Evolutionary conservation across 441 rosid species (phyloP).

Genomic region (Dalechampia spathulata): DNA sequence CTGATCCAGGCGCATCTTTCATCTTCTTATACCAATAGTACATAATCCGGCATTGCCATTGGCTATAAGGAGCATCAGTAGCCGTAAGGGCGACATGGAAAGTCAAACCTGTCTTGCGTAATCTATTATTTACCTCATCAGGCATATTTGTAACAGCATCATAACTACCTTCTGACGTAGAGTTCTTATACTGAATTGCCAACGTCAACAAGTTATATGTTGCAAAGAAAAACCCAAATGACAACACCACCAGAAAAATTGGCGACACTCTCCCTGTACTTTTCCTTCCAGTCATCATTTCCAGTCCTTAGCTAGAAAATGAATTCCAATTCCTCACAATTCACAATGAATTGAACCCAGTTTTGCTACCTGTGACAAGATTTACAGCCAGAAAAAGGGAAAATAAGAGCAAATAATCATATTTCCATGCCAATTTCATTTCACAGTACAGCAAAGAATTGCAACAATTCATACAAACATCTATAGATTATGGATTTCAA

Average conservation of each 20-base stretch:
- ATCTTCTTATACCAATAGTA: conserved; percentile 65
- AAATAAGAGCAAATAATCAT: conserved; percentile 1
- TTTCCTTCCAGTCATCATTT: conserved; percentile 39
- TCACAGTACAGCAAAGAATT: conserved; percentile 13
- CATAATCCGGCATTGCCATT: conserved; percentile 84
- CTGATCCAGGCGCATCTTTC: conserved; percentile 61
- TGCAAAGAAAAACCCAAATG: conserved; percentile 47
- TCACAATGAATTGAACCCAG: conserved; percentile 11
- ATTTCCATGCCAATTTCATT: background rate
- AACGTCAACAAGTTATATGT: conserved; percentile 48
- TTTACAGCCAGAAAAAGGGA: too few relatives aligned
- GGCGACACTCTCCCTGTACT: conserved; percentile 43
- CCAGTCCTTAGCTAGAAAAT: conserved; percentile 5
- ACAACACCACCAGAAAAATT: conserved; percentile 37
- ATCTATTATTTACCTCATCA: conserved; percentile 9
- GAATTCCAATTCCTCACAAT: conserved; percentile 14
- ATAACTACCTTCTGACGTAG: conserved; percentile 19
- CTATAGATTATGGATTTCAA: conserved; percentile 3
- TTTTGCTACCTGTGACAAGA: conserved; percentile 11
- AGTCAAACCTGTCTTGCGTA: conserved; percentile 18
- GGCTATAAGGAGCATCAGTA: conserved; percentile 59
- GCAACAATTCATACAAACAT: conserved; percentile 13
- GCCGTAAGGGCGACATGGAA: conserved; percentile 70
- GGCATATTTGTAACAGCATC: conserved; percentile 29
- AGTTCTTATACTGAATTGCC: conserved; percentile 26